Evolutionary conservation across 2,329 filamentous ascomycete genomes (phyloP).

Genomic region (Aphanocladium album): DNA sequence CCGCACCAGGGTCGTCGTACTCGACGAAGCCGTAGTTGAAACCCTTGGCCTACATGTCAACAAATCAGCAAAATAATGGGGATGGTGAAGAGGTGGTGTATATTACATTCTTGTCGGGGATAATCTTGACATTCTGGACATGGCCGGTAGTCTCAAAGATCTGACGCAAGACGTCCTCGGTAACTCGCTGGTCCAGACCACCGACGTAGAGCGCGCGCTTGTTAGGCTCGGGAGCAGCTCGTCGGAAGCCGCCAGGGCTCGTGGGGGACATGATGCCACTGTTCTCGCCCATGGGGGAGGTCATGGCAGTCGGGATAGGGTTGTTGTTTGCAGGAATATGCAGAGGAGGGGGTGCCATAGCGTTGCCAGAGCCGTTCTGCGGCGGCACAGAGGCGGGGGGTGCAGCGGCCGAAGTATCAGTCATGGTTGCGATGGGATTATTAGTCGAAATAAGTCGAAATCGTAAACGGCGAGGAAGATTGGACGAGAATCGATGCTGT

Average conservation of each 20-base stretch:
- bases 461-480: not conserved
- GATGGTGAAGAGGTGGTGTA: not conserved
- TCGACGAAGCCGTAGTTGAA: slow-evolving; percentile 99
- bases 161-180: slow-evolving; percentile 91
- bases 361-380: slow-evolving; percentile 51
- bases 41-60: slow-evolving; percentile 69
- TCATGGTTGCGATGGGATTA: slow-evolving; percentile 16
- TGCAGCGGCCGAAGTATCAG: slow-evolving; percentile 64
- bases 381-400: slow-evolving; percentile 57
- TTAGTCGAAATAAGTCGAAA: not conserved
- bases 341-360: slow-evolving; percentile 68
- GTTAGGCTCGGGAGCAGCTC: slow-evolving; percentile 94
- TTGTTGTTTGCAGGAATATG: slow-evolving; percentile 97
- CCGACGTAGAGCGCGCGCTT: slow-evolving; percentile 96
- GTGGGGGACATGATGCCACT: slow-evolving; percentile 77
- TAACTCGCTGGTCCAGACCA: slow-evolving; percentile 89
- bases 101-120: slow-evolving; percentile 98
- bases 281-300: slow-evolving; percentile 68
- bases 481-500: not conserved
- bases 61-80: slow-evolving; percentile 19
- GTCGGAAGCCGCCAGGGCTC: slow-evolving; percentile 75
- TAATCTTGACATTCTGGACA: slow-evolving; percentile 98
- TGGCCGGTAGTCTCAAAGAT: slow-evolving; percentile 99
- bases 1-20: slow-evolving; percentile 94
- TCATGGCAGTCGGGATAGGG: slow-evolving; percentile 87